Conservation (phyloP, 2,329 filamentous ascomycete genomes). For the Fusarium vanettenii region DNA sequence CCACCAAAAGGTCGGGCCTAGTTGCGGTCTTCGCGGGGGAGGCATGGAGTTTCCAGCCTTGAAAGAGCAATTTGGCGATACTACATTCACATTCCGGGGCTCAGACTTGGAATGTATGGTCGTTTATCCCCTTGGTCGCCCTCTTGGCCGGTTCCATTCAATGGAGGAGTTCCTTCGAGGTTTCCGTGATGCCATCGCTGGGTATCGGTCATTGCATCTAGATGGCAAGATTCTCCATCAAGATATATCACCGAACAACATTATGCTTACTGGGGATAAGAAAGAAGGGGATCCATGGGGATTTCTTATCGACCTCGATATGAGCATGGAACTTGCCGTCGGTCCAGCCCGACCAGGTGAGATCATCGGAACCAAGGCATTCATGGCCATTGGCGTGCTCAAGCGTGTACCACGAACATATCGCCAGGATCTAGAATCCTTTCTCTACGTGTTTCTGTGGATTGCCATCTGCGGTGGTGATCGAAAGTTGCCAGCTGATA, state of each 20-base stretch:
- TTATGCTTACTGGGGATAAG: constrained; percentile 48
- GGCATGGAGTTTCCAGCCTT: no score
- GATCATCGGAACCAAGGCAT: constrained; percentile 35
- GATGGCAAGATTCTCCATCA: constrained; percentile 50
- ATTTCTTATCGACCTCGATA: constrained; percentile 37
- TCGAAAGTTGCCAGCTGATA: not conserved
- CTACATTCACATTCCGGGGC: no score
- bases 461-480: not conserved
- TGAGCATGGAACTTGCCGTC: constrained; percentile 25
- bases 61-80: no score
- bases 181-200: constrained; percentile 50
- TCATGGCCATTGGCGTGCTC: constrained; percentile 43
- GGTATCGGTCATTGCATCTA: constrained; percentile 49
- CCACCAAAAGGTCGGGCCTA: constrained; percentile 16
- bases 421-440: constrained; percentile 45
- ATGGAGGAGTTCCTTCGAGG: constrained; percentile 48
- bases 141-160: constrained; percentile 39
- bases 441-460: constrained; percentile 43
- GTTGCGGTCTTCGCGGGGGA: not conserved
- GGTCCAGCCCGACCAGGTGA: constrained; percentile 32
- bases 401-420: constrained; percentile 24
- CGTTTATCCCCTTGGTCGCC: constrained; percentile 21
- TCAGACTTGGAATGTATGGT: not conserved
- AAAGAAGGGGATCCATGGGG: constrained; percentile 40
- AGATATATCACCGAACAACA: constrained; percentile 53